Percentiles rank a stretch among this genome's conserved stretches.
Conservation (phyloP, 1,284 basidiomycete species). For the Sanghuangporus weigelae region DNA sequence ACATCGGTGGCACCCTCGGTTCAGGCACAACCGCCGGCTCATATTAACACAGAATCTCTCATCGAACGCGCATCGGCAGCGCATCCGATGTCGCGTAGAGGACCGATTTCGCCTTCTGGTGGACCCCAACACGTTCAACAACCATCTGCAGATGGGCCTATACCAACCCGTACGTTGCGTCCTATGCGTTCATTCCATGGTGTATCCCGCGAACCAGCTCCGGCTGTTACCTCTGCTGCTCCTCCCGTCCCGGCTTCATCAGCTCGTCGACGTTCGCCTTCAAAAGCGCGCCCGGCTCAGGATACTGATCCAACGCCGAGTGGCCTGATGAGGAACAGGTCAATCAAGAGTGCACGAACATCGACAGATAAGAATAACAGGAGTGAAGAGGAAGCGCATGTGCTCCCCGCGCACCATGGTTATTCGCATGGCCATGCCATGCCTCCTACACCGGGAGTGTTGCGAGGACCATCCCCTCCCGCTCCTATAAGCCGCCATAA, state of each 20-base stretch:
- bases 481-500: slow-evolving; percentile 26
- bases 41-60: not conserved
- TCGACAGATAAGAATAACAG: slow-evolving; percentile 9
- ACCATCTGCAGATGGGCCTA: not conserved
- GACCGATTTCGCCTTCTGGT: not conserved
- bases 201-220: not conserved
- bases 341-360: slow-evolving; percentile 6
- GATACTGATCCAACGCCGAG: not conserved
- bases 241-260: slow-evolving; percentile 26
- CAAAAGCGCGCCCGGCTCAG: slow-evolving; percentile 4
- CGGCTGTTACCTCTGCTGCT: slow-evolving; percentile 21
- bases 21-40: not conserved
- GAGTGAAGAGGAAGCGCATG: slow-evolving; percentile 3
- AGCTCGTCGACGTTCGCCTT: slow-evolving; percentile 22
- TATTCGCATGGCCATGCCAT: not conserved
- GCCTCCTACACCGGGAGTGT: slow-evolving; percentile 5
- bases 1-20: slow-evolving; percentile 17
- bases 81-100: not conserved
- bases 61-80: not conserved
- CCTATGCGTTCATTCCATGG: slow-evolving; percentile 57
- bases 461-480: not conserved
- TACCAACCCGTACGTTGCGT: slow-evolving; percentile 30
- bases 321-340: slow-evolving; percentile 1
- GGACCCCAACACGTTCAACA: not conserved
- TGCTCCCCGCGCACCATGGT: not conserved